phyloP scores from a whole-genome alignment of 352 stramenopile genomes.

The Pythium phragmitis region DNA sequence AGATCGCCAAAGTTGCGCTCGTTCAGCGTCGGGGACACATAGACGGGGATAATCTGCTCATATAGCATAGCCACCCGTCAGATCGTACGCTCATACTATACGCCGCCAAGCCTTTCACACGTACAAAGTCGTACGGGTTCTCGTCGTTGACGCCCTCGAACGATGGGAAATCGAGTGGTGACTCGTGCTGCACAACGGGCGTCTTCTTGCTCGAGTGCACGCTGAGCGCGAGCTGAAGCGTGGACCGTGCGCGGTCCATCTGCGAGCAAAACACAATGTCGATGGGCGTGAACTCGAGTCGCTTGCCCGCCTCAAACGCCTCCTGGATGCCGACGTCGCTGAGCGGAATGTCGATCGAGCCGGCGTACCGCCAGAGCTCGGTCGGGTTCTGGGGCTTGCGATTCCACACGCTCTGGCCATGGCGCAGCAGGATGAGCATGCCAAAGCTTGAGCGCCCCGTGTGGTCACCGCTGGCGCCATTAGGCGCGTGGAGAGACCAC shows the following conservation, averaged over 20 bases:
- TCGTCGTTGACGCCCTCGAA: slow-evolving; percentile 79
- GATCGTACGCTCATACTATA: background rate
- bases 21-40: slow-evolving; percentile 76
- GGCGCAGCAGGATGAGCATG: slow-evolving; percentile 79
- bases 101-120: background rate
- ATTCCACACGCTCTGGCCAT: slow-evolving; percentile 87
- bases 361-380: slow-evolving; percentile 82
- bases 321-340: slow-evolving; percentile 82
- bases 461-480: slow-evolving; percentile 13
- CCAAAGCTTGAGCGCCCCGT: slow-evolving; percentile 53
- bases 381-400: slow-evolving; percentile 67
- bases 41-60: slow-evolving; percentile 69
- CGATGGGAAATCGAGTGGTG: slow-evolving; percentile 58
- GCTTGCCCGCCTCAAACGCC: slow-evolving; percentile 73
- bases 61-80: background rate
- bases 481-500: slow-evolving; percentile 53
- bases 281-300: slow-evolving; percentile 73
- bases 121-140: slow-evolving; percentile 78
- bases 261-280: slow-evolving; percentile 86
- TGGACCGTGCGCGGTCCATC: slow-evolving; percentile 79
- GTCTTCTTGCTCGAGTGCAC: slow-evolving; percentile 84
- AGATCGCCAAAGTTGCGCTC: slow-evolving; percentile 85
- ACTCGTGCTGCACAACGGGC: slow-evolving; percentile 72
- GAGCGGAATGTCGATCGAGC: slow-evolving; percentile 81
- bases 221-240: slow-evolving; percentile 74